A percentile compares a stretch with the other conserved stretches of the same genome.
These are phyloP conservation scores for Dissophora ornata DNA, from an alignment of 192 early-diverging fungal genomes.

Conservation along the genomic window DNA sequence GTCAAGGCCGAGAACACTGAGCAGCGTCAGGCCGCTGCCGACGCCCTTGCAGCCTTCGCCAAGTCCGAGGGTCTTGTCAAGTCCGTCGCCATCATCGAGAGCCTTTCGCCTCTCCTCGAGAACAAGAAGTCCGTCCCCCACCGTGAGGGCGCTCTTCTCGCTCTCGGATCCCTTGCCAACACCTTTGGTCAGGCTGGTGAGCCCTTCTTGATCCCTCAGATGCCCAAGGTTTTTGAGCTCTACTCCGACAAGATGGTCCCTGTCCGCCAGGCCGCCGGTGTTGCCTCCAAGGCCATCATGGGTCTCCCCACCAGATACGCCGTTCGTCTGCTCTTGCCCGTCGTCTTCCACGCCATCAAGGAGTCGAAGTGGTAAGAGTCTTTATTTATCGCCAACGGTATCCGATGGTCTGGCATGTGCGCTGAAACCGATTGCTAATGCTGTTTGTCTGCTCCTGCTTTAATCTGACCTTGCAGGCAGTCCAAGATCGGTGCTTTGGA, in stretches of 20 bases:
- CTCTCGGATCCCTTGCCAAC: conserved; percentile 67
- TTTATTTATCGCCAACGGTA: no score
- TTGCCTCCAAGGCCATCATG: conserved; percentile 59
- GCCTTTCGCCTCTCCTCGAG: conserved; percentile 66
- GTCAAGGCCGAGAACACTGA: conserved; percentile 56
- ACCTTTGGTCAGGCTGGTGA: conserved; percentile 70
- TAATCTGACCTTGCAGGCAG: conserved; percentile 58
- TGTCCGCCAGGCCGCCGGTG: conserved; percentile 56
- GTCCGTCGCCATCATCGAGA: conserved; percentile 68
- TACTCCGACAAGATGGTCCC: conserved; percentile 67
- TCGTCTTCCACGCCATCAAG: conserved; percentile 69
- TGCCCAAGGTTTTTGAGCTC: conserved; percentile 71
- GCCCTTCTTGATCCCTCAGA: conserved; percentile 72
- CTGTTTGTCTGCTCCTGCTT: no score
- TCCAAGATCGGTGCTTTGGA: conserved; percentile 69
- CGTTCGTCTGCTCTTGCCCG: conserved; percentile 53
- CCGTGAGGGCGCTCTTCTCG: conserved; percentile 72
- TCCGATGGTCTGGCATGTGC: no score
- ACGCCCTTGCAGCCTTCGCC: conserved; percentile 68
- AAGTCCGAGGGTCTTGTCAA: conserved; percentile 71
- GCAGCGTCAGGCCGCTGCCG: conserved; percentile 65
- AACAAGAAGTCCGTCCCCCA: conserved; percentile 77
- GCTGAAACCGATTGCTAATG: no score
- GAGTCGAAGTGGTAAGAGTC: conserved; percentile 51
- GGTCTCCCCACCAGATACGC: conserved; percentile 59